Conservation (phyloP, 768 basidiomycete species). For the Leccinum rimulosum region DNA sequence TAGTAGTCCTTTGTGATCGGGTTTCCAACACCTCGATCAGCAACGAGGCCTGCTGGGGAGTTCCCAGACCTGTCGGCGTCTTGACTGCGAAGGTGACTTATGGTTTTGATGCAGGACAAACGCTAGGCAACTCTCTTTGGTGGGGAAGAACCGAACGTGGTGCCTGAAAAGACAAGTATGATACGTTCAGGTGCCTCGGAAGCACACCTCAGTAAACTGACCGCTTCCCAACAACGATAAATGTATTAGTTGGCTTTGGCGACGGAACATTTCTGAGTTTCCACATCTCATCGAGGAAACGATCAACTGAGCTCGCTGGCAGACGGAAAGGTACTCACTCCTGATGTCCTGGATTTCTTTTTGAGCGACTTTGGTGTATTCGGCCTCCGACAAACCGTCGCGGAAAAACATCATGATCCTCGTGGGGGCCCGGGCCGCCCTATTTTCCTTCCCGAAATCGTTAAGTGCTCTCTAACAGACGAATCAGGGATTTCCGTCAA, state of each 20-base stretch:
- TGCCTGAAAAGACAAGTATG: conserved; percentile 36
- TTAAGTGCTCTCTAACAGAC: conserved; percentile 9
- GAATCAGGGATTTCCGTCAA: conserved; percentile 8
- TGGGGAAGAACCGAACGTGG: conserved; percentile 51
- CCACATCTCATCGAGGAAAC: conserved; percentile 23
- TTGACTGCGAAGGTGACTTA: conserved; percentile 5
- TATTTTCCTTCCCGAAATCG: conserved; percentile 7
- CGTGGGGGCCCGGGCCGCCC: conserved; percentile 13
- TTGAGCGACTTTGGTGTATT: conserved; percentile 39
- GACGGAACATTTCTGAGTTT: background rate
- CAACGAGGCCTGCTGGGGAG: conserved; percentile 50
- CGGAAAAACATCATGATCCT: conserved; percentile 44
- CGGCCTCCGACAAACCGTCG: conserved; percentile 54
- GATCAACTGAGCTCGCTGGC: background rate
- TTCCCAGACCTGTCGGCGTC: conserved; percentile 46
- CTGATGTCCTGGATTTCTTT: conserved; percentile 47
- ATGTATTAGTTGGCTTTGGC: conserved; percentile 43
- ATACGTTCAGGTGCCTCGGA: background rate
- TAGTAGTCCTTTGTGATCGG: conserved; percentile 52
- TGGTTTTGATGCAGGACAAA: background rate
- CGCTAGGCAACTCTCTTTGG: background rate
- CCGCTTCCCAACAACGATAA: conserved; percentile 63
- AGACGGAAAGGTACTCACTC: conserved; percentile 27
- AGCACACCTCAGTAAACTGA: conserved; percentile 10
- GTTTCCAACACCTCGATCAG: conserved; percentile 45